These are phyloP conservation scores for Trichoderma asperellum DNA, from an alignment of 2,329 filamentous ascomycete genomes.

Conservation along the genomic window DNA sequence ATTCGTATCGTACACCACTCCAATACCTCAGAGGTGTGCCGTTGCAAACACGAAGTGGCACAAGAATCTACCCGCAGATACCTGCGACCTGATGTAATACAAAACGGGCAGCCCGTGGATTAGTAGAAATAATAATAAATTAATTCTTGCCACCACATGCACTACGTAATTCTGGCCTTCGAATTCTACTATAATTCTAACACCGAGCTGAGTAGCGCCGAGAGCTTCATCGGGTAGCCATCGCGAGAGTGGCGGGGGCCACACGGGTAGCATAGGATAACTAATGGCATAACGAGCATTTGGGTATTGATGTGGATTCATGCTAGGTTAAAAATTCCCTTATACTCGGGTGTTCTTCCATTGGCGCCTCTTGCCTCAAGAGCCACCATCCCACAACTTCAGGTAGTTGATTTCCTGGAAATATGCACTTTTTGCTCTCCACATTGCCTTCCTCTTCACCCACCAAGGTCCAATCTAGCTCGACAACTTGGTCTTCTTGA, in stretches of 20 bases:
- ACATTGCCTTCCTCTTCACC: background rate
- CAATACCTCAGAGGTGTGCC: background rate
- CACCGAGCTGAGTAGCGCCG: background rate
- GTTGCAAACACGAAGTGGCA: background rate
- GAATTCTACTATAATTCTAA: too few species aligned
- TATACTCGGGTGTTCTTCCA: constrained; percentile 28
- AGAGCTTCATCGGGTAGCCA: background rate
- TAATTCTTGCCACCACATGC: too few species aligned
- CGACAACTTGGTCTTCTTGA: background rate
- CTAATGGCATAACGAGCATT: background rate
- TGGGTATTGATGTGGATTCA: too few species aligned
- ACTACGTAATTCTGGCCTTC: too few species aligned
- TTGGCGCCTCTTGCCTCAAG: constrained; percentile 31
- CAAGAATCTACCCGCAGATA: background rate
- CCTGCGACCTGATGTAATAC: background rate
- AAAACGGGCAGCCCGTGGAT: background rate
- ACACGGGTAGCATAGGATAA: background rate
- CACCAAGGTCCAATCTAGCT: constrained; percentile 24
- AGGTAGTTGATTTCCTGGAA: constrained; percentile 19
- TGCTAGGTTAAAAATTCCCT: constrained; percentile 30
- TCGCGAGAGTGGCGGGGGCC: background rate
- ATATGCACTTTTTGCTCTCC: background rate
- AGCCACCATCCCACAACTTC: constrained; percentile 35
- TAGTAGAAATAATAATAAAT: background rate
- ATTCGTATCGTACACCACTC: background rate